A percentile compares a stretch with the other conserved stretches of the same genome.
Evolutionary conservation across 2,329 filamentous ascomycete species (phyloP).

Genomic region (Neonectria sp.): DNA sequence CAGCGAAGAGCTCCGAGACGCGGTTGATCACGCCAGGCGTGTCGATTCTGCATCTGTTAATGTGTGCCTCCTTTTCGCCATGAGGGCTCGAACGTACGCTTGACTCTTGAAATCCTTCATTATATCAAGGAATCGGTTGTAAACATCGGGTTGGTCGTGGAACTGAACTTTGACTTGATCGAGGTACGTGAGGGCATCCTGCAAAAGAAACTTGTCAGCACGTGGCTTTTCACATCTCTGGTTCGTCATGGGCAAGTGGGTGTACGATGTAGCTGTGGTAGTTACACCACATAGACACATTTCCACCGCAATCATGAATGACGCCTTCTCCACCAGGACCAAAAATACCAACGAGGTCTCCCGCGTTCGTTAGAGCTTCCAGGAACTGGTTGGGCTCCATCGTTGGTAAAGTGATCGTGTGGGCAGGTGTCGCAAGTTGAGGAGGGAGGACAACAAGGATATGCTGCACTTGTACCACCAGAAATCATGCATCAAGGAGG

Average conservation of each 20-base stretch:
- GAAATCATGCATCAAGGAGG: not conserved
- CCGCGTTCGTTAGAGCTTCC: conserved; percentile 27
- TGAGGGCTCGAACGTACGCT: conserved; percentile 72
- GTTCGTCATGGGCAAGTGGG: conserved; percentile 7
- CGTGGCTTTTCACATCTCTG: not conserved
- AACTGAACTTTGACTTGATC: conserved; percentile 99
- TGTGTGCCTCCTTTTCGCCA: not conserved
- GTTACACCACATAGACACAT: conserved; percentile 39
- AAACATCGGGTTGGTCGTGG: conserved; percentile 95
- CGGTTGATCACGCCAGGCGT: conserved; percentile 97
- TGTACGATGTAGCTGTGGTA: conserved; percentile 46
- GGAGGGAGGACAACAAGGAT: conserved; percentile 12
- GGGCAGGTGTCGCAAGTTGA: not conserved
- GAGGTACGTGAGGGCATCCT: conserved; percentile 90
- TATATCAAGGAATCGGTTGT: conserved; percentile 96
- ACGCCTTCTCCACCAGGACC: conserved; percentile 40
- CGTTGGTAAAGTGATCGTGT: not conserved
- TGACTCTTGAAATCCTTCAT: conserved; percentile 99
- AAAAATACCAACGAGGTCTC: conserved; percentile 44
- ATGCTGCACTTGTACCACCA: conserved; percentile 16
- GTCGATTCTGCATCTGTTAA: conserved; percentile 78
- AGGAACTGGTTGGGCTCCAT: conserved; percentile 32
- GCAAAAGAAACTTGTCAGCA: conserved; percentile 35
- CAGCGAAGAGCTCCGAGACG: conserved; percentile 95
- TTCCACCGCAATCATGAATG: conserved; percentile 37